Evolutionary conservation across 1,284 basidiomycete genomes (phyloP), one percentile per base, ranked within the genome.

Genomic region (Microstroma glucosiphilum): DNA sequence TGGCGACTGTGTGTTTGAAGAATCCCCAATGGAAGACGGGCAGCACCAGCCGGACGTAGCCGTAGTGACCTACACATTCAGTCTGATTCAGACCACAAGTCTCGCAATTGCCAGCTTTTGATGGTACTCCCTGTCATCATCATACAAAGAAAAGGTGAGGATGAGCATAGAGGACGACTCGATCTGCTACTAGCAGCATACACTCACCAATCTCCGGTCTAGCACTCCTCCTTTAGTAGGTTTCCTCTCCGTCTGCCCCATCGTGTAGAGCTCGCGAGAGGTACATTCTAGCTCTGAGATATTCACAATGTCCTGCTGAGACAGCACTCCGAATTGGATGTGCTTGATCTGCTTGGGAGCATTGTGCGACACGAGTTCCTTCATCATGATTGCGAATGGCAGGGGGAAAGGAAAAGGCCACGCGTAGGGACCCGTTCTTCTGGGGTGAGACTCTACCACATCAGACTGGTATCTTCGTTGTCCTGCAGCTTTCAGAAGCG

Each of bases 11-110:
- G 67, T 96, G 92, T 77, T 93, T 92, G 83, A 98, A 96, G 82
- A 92, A 99, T 15, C 96, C 96, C 67, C 97, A 91, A 79, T 98
- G 81, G 71, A 97, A 98, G 13, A 97, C 93, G 0, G 94, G 94
- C 13, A 99, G 87, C 40, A 90, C 87, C 42, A 98, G 86, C 63
- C 78, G 78, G 72, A 80, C 79, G 66, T 79, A 80, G 57, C 92
- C 93, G 80, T 94, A 96, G 80, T 97, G 93, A 1, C 96, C 96
- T 6, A 97, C 93, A 79, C 96, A 99, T 69, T 96, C 92, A 1
- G 92, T 89, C 62, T 91, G 88, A 49, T 87, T 87, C 67, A 92
- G 86, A 15, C 92, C 92, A 76, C 96, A 99, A 0, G 96, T 99
- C 79, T 94, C 89, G 81, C 96, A 99, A 69, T 87, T 89, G 11